phyloP scores from a whole-genome alignment of 2,329 filamentous ascomycete genomes.

The Knufia fluminis region DNA sequence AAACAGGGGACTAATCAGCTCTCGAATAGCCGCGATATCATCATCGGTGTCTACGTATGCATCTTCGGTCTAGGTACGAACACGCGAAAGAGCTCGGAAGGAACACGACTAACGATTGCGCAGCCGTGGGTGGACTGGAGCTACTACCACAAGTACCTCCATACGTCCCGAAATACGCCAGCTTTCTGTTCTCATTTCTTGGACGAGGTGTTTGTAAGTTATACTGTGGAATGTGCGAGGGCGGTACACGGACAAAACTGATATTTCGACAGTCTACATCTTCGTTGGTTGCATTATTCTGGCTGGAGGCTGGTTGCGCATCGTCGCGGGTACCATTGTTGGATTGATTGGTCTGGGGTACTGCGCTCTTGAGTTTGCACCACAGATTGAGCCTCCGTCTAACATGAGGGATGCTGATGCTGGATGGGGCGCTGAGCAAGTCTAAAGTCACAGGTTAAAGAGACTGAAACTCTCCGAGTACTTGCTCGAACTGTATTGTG shows the following conservation, averaged over 20 bases:
- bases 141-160: conserved; percentile 78
- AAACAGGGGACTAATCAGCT: conserved; percentile 8
- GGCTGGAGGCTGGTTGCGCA: conserved; percentile 55
- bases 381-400: conserved; percentile 67
- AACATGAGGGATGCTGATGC: conserved; percentile 73
- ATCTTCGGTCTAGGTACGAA: conserved; percentile 73
- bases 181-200: conserved; percentile 95
- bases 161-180: conserved; percentile 85
- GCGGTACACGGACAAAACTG: conserved; percentile 6
- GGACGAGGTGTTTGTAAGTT: conserved; percentile 86
- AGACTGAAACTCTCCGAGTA: background rate
- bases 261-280: conserved; percentile 65
- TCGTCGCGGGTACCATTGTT: conserved; percentile 68
- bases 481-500: background rate
- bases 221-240: background rate
- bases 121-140: conserved; percentile 66
- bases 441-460: conserved; percentile 39
- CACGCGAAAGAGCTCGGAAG: conserved; percentile 5
- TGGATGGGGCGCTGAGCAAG: conserved; percentile 69
- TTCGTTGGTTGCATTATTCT: conserved; percentile 85
- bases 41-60: conserved; percentile 80
- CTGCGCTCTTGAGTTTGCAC: conserved; percentile 63
- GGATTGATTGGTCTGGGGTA: conserved; percentile 73
- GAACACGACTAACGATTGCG: conserved; percentile 19
- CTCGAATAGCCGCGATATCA: conserved; percentile 53